phyloP scores from a whole-genome alignment of 176 grass and related monocot genomes.

The Cenchrus americanus region DNA sequence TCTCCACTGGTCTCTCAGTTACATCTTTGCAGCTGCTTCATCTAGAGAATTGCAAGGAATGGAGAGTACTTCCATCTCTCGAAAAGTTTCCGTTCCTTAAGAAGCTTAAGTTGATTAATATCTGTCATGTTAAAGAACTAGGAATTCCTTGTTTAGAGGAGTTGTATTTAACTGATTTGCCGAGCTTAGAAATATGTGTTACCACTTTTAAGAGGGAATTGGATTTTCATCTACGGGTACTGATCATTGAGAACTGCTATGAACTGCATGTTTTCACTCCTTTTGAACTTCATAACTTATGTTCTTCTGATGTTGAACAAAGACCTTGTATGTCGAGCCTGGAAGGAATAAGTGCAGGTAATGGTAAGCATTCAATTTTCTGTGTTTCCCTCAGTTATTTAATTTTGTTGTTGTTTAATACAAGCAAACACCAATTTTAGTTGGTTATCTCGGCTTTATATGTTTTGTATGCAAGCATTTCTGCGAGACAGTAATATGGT shows the following conservation, averaged over 20 bases:
- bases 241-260: slow-evolving; percentile 21
- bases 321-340: not conserved
- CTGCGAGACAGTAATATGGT: not conserved
- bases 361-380: not conserved
- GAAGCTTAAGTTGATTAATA: slow-evolving; percentile 33
- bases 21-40: not conserved
- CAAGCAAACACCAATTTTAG: not conserved
- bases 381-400: not conserved
- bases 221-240: slow-evolving; percentile 8
- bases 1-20: not conserved
- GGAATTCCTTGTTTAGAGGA: slow-evolving; percentile 43
- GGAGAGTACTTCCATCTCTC: slow-evolving; percentile 24
- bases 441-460: not conserved
- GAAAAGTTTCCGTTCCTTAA: slow-evolving; percentile 39
- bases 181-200: slow-evolving; percentile 41
- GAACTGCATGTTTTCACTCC: slow-evolving; percentile 19
- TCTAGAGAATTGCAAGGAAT: slow-evolving; percentile 36
- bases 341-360: not conserved
- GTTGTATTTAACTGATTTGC: slow-evolving; percentile 34
- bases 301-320: not conserved
- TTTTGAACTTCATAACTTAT: not conserved
- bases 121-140: slow-evolving; percentile 18
- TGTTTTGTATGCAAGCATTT: not conserved
- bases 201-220: not conserved
- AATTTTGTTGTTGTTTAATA: not conserved